Evolutionary conservation across 768 basidiomycete species (phyloP).

Genomic region (Crassisporium funariophilum): DNA sequence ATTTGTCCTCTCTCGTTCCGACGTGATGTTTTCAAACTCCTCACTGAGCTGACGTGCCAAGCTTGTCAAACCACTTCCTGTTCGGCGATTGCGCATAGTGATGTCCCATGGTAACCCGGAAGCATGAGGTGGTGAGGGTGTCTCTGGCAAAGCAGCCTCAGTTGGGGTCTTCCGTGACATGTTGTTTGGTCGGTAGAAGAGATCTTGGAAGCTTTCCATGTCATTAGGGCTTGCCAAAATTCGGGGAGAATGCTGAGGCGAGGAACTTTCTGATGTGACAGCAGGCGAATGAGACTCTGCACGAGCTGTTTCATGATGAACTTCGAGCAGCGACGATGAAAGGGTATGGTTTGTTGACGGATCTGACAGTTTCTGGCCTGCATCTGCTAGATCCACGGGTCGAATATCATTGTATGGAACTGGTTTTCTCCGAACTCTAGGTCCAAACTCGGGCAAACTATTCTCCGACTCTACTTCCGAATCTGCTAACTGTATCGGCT

Average conservation of each 20-base stretch:
- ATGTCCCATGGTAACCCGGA: conserved; percentile 37
- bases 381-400: conserved; percentile 11
- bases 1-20: conserved; percentile 28
- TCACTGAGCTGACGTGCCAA: conserved; percentile 53
- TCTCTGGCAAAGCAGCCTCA: conserved; percentile 24
- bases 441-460: conserved; percentile 9
- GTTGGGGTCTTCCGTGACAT: conserved; percentile 16
- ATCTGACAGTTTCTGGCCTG: conserved; percentile 6
- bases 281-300: conserved; percentile 17
- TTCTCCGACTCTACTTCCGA: conserved; percentile 6
- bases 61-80: conserved; percentile 48
- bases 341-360: conserved; percentile 18
- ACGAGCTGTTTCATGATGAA: conserved; percentile 8
- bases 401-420: conserved; percentile 40
- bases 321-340: conserved; percentile 19
- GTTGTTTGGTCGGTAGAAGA: conserved; percentile 63
- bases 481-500: conserved; percentile 6
- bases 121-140: conserved; percentile 28
- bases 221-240: conserved; percentile 63
- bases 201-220: conserved; percentile 71
- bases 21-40: conserved; percentile 47
- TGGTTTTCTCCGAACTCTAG: conserved; percentile 28
- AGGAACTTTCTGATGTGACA: conserved; percentile 28
- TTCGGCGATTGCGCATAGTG: conserved; percentile 31
- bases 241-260: conserved; percentile 49